Conservation (phyloP, 139 green algal genomes). For the Closterium sp. region DNA sequence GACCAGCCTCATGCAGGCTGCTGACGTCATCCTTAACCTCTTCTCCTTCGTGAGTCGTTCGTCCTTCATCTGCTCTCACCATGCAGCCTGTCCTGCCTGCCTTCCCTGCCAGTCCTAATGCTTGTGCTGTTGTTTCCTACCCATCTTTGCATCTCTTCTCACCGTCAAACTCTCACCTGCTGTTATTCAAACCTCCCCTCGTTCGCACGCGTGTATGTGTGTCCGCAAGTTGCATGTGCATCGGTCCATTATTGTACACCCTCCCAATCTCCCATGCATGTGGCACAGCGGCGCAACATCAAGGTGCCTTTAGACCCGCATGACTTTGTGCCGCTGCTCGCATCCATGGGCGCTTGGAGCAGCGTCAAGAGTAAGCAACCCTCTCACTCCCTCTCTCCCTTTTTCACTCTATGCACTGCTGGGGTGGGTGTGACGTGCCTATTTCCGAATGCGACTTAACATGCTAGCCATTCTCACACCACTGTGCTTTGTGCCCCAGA, state of each 20-base stretch:
- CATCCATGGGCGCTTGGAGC: constrained; percentile 1
- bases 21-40: constrained; percentile 6
- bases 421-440: too few relatives aligned
- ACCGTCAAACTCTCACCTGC: too few relatives aligned
- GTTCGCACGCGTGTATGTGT: too few relatives aligned
- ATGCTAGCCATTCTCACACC: neutral
- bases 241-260: too few relatives aligned
- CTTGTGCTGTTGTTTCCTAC: neutral
- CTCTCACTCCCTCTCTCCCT: too few relatives aligned
- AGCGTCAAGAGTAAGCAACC: constrained; percentile 4
- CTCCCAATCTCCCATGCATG: neutral
- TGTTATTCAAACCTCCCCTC: too few relatives aligned
- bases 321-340: neutral
- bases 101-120: neutral
- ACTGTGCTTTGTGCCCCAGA: too few relatives aligned
- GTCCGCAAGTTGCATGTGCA: too few relatives aligned
- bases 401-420: too few relatives aligned
- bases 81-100: neutral
- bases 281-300: neutral
- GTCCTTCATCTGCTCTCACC: neutral
- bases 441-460: too few relatives aligned
- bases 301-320: neutral
- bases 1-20: neutral
- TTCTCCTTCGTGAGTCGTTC: neutral
- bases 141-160: neutral